These are phyloP conservation scores for Fragilariopsis cylindrus DNA, from an alignment of 108 stramenopile species.

Conservation along the genomic window DNA sequence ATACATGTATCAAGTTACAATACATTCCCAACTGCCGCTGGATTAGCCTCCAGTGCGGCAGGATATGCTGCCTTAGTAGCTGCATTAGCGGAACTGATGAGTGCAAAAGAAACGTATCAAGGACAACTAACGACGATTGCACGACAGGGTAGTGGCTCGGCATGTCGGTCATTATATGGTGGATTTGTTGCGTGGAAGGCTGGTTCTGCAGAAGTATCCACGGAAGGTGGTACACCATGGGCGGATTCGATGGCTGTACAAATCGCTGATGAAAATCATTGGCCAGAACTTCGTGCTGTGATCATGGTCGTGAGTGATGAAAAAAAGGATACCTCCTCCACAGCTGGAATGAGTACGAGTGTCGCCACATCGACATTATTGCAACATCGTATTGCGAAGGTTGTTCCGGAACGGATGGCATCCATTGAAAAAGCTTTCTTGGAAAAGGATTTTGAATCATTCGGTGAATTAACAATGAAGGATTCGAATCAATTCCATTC, in stretches of 20 bases:
- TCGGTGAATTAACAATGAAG: slow-evolving; percentile 94
- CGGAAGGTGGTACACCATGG: slow-evolving; percentile 59
- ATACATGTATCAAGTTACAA: slow-evolving; percentile 91
- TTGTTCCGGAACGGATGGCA: slow-evolving; percentile 85
- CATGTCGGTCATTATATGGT: slow-evolving; percentile 95
- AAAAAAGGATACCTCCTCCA: slow-evolving; percentile 96
- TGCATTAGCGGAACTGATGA: slow-evolving; percentile 77
- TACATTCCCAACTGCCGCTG: slow-evolving; percentile 98
- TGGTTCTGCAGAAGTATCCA: slow-evolving; percentile 47
- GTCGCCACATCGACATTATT: slow-evolving; percentile 88
- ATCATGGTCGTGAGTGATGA: slow-evolving; percentile 91
- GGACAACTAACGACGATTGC: slow-evolving; percentile 93
- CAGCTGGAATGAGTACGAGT: slow-evolving; percentile 91
- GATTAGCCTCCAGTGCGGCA: slow-evolving; percentile 92
- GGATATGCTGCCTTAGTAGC: slow-evolving; percentile 94
- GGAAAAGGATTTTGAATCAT: slow-evolving; percentile 88
- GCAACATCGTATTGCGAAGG: slow-evolving; percentile 75
- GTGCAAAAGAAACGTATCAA: slow-evolving; percentile 74
- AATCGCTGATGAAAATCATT: slow-evolving; percentile 88
- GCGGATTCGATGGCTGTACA: slow-evolving; percentile 90
- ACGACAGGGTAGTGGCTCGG: slow-evolving; percentile 92
- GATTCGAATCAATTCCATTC: slow-evolving; percentile 99
- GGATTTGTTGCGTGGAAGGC: slow-evolving; percentile 96
- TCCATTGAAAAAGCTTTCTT: slow-evolving; percentile 87
- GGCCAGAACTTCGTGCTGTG: slow-evolving; percentile 95